Evolutionary conservation across 768 basidiomycete genomes (phyloP).

Genomic region (Amanita polypyramis): DNA sequence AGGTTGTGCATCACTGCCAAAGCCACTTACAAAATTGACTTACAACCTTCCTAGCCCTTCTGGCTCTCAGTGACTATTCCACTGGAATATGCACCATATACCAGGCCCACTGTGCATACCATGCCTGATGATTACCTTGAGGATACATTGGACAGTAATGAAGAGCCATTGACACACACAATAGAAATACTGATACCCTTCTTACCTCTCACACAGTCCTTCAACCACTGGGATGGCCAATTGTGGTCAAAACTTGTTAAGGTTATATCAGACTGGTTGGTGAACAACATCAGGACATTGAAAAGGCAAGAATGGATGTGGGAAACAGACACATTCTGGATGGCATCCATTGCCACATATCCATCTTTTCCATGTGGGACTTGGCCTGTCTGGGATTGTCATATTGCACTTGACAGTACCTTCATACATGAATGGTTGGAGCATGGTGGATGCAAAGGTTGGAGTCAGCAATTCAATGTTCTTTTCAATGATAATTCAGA

Average conservation of each 20-base stretch:
- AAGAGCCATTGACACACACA: not conserved
- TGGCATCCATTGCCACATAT: not conserved
- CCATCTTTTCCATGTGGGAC: not conserved
- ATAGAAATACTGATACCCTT: not conserved
- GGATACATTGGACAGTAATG: not conserved
- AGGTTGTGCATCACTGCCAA: not conserved
- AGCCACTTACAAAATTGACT: not conserved
- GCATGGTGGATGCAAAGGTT: not conserved
- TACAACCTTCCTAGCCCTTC: not conserved
- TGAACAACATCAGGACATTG: conserved; percentile 1
- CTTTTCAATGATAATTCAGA: not conserved
- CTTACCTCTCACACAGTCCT: not conserved
- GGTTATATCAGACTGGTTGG: conserved; percentile 4
- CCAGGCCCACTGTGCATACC: not conserved
- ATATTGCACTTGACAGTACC: not conserved
- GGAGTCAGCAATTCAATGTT: not conserved
- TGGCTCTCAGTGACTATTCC: not conserved
- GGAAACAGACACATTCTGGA: not conserved
- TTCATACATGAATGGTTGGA: conserved; percentile 4
- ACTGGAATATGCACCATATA: not conserved
- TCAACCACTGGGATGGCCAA: not conserved
- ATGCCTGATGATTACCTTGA: not conserved
- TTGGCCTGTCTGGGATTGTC: conserved; percentile 1
- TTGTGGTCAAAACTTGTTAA: not conserved
- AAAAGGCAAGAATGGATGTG: conserved; percentile 3